Base-by-base conservation (phyloP, 169 alveolate genomes). In the Babesia bovis region DNA sequence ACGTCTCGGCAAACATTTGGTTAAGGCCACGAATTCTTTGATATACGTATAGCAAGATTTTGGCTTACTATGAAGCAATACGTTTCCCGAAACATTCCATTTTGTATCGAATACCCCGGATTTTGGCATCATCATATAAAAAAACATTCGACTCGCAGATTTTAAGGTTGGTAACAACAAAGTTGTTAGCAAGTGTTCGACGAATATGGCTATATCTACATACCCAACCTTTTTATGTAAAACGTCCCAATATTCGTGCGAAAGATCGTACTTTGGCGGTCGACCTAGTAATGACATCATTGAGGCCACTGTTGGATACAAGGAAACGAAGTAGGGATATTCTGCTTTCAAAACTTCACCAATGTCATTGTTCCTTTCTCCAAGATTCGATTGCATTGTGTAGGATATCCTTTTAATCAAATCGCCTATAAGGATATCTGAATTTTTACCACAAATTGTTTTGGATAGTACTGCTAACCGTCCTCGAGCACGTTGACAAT, bases 111-210 rank as follows among this genome's bases (percentile, higher is more conserved):
- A 21, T 25, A 30, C 33, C 35, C 36, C 47, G 73, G 2, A 63
- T 35, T 63, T 63, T 32, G 73, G 49, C 17, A 63, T 38, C 61
- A 63, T 25, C 73, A 63, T 63, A 17, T 63, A 52, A 55, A 30
- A 30, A 4, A 41, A 45, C 13, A 63, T 45, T 38, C 21, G 15
- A 38, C 73, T 63, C 19, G 26, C 1, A 12, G 58, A 30, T 28
- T 28, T 47, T 28, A 63, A 33, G 47, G 73, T 49, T 25, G 73
- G 73, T 17, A 63, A 40, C 60, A 63, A 9, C 28, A 63, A 33
- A 23, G 41, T 21, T 1, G 21, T n/a, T 30, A 63, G 30, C 0
- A 60, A 58, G 41, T 47, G 58, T 33, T 63, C 73, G 23, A 63
- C 73, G 23, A 63, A 63, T n/a, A 52, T 21, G 4, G 61, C 42